Conservation (phyloP, 2,329 filamentous ascomycete species). For the Paecilomyces sp. region DNA sequence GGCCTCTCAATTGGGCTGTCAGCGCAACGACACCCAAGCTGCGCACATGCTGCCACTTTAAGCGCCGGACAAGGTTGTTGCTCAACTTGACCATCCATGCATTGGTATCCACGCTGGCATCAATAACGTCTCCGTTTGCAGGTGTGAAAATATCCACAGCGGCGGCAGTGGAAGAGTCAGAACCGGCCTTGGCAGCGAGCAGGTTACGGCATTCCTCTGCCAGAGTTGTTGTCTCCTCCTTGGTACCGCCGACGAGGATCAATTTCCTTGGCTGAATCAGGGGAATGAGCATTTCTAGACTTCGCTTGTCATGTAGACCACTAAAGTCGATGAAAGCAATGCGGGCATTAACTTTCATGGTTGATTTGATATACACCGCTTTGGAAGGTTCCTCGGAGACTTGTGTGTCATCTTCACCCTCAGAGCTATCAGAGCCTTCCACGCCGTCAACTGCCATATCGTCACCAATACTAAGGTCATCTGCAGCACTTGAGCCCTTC, state of each 20-base stretch:
- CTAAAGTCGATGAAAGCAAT: slow-evolving; percentile 88
- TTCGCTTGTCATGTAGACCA: slow-evolving; percentile 87
- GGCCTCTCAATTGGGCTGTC: slow-evolving; percentile 61
- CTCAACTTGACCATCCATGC: slow-evolving; percentile 93
- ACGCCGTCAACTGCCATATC: slow-evolving; percentile 49
- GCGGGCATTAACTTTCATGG: slow-evolving; percentile 61
- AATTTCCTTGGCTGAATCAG: slow-evolving; percentile 90
- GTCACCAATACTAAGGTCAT: slow-evolving; percentile 39
- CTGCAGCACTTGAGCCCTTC: slow-evolving; percentile 40
- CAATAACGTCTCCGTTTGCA: slow-evolving; percentile 61
- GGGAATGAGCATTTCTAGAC: slow-evolving; percentile 88
- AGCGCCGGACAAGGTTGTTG: slow-evolving; percentile 71
- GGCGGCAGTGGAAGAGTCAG: slow-evolving; percentile 2
- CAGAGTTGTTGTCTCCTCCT: slow-evolving; percentile 69
- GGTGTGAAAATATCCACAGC: slow-evolving; percentile 66
- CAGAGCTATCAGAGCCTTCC: slow-evolving; percentile 49
- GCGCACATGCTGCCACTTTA: slow-evolving; percentile 92
- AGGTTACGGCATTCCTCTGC: slow-evolving; percentile 73
- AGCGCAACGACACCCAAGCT: slow-evolving; percentile 89
- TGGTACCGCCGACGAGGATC: slow-evolving; percentile 77
- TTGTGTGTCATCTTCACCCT: slow-evolving; percentile 46
- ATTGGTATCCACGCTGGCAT: slow-evolving; percentile 95
- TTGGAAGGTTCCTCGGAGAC: slow-evolving; percentile 64
- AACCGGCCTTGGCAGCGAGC: slow-evolving; percentile 38
- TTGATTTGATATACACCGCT: slow-evolving; percentile 57